Conservation (phyloP, 192 early-diverging fungal species). For the Coemansia sp. region DNA sequence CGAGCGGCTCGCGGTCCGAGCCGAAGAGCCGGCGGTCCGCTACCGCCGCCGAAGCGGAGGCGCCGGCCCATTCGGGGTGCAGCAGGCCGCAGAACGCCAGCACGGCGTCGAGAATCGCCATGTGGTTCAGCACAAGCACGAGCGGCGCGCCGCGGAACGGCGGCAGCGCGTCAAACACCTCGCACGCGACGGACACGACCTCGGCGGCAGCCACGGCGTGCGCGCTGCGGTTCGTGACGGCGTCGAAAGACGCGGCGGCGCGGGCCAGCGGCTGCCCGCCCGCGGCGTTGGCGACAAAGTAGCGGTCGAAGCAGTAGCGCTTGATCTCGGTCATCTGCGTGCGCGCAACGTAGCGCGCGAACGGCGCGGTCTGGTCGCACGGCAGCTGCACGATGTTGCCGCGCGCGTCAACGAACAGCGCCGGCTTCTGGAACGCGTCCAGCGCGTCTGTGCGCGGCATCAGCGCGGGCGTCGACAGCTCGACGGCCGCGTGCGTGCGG, state of each 20-base stretch:
- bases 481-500: slow-evolving; percentile 78
- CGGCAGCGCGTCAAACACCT: slow-evolving; percentile 68
- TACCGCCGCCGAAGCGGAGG: no score
- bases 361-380: slow-evolving; percentile 89
- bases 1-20: no score
- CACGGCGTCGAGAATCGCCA: slow-evolving; percentile 68
- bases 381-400: slow-evolving; percentile 84
- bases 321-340: slow-evolving; percentile 73
- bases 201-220: slow-evolving; percentile 85
- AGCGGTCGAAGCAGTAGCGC: slow-evolving; percentile 81
- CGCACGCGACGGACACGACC: slow-evolving; percentile 77
- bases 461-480: slow-evolving; percentile 77
- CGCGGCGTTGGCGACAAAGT: slow-evolving; percentile 74
- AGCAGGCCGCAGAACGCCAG: slow-evolving; percentile 71
- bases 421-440: slow-evolving; percentile 67
- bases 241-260: slow-evolving; percentile 89
- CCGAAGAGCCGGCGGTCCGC: no score
- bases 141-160: slow-evolving; percentile 59
- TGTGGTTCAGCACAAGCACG: slow-evolving; percentile 74
- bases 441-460: slow-evolving; percentile 65
- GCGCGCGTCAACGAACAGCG: slow-evolving; percentile 75
- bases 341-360: slow-evolving; percentile 80
- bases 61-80: slow-evolving; percentile 43
- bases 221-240: slow-evolving; percentile 63
- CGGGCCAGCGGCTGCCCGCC: slow-evolving; percentile 83